These are phyloP conservation scores for Dryas integrifolia DNA, from an alignment of 331 rosid species.

Conservation along the genomic window DNA sequence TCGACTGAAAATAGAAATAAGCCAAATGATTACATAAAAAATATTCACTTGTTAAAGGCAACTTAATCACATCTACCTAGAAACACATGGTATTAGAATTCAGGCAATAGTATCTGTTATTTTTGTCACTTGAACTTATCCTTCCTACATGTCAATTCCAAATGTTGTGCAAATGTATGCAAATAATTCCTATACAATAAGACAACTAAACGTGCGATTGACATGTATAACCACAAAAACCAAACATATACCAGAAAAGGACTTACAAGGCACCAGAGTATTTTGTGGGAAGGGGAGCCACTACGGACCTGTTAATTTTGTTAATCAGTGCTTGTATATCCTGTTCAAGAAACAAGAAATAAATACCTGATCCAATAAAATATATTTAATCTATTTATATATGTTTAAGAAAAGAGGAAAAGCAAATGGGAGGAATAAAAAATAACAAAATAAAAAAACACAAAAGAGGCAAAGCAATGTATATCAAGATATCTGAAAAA, in stretches of 20 bases:
- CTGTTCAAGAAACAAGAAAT: constrained; percentile 50
- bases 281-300: constrained; percentile 93
- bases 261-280: constrained; percentile 92
- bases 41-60: background rate
- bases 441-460: background rate
- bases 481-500: constrained; percentile 6
- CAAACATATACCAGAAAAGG: background rate
- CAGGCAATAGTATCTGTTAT: background rate
- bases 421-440: background rate
- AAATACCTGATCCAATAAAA: background rate
- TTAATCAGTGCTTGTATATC: constrained; percentile 94
- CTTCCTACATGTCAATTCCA: background rate
- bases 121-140: background rate
- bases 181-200: background rate
- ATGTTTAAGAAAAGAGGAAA: constrained; percentile 13
- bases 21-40: constrained; percentile 26
- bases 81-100: background rate
- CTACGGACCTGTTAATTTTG: constrained; percentile 92
- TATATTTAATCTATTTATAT: background rate
- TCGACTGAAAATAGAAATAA: constrained; percentile 64
- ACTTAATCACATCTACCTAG: constrained; percentile 7
- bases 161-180: background rate
- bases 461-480: background rate
- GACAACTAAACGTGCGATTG: background rate
- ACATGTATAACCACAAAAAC: background rate